These are phyloP conservation scores for Pyrus hybrid DNA, from an alignment of 331 rosid species.

Conservation along the genomic window DNA sequence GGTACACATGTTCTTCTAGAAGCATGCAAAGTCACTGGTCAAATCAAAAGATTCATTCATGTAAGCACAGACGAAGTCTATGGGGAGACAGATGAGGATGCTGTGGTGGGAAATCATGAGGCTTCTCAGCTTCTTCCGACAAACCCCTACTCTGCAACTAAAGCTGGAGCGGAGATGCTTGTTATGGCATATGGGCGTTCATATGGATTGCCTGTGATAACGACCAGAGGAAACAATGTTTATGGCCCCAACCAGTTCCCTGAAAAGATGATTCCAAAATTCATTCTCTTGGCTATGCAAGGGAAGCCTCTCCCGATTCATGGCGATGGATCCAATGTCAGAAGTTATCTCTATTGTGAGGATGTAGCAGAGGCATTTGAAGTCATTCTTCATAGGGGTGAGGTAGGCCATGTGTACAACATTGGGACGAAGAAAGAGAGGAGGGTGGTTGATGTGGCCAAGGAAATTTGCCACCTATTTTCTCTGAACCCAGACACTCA, in stretches of 20 bases:
- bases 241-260: conserved; percentile 74
- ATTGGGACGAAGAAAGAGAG: conserved; percentile 64
- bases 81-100: conserved; percentile 73
- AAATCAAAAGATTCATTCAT: conserved; percentile 58
- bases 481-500: conserved; percentile 31
- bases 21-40: conserved; percentile 64
- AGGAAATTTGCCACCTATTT: conserved; percentile 43
- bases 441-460: conserved; percentile 66
- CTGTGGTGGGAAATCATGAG: conserved; percentile 67
- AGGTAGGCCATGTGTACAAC: conserved; percentile 68
- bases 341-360: conserved; percentile 63
- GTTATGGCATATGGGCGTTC: conserved; percentile 73
- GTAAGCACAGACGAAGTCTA: conserved; percentile 74
- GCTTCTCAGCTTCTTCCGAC: conserved; percentile 77
- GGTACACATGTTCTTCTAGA: conserved; percentile 73
- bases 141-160: conserved; percentile 69
- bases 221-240: conserved; percentile 60
- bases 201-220: conserved; percentile 59
- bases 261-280: conserved; percentile 64
- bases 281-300: conserved; percentile 61
- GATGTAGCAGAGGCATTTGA: conserved; percentile 86
- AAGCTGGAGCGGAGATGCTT: conserved; percentile 77
- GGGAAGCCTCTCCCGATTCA: conserved; percentile 63
- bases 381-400: conserved; percentile 58
- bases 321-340: conserved; percentile 73